Percentiles rank a stretch among this genome's conserved stretches.
Conservation (phyloP, 768 basidiomycete genomes). For the Lactifluus hygrophoroides region DNA sequence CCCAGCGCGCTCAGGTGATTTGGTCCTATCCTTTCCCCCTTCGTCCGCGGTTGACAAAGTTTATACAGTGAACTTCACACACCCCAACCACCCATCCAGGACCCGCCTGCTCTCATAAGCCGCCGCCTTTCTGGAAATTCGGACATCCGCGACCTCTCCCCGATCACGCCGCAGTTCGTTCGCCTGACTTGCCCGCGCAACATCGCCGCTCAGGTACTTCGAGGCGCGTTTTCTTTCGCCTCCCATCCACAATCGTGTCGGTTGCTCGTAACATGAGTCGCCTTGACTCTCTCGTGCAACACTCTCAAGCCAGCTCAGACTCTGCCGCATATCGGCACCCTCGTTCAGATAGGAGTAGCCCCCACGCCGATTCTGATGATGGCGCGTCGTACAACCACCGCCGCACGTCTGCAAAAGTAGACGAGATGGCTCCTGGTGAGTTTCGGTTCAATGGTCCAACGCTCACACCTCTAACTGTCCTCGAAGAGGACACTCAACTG, state of each 20-base stretch:
- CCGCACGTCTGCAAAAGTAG: conserved; percentile 9
- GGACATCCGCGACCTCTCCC: conserved; percentile 16
- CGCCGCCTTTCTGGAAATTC: conserved; percentile 14
- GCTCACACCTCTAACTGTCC: not conserved
- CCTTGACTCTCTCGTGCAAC: conserved; percentile 16
- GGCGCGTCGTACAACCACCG: conserved; percentile 7
- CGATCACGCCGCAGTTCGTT: conserved; percentile 22
- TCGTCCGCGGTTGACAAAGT: conserved; percentile 19
- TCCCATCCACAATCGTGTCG: conserved; percentile 1
- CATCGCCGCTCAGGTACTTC: conserved; percentile 12
- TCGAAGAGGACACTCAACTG: conserved; percentile 28
- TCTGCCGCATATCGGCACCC: conserved; percentile 5
- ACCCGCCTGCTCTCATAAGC: conserved; percentile 17
- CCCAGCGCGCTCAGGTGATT: conserved; percentile 18
- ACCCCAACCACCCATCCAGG: conserved; percentile 6
- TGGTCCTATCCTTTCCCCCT: conserved; percentile 18
- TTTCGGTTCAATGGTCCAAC: not conserved
- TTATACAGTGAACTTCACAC: conserved; percentile 15
- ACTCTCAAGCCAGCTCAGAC: conserved; percentile 11
- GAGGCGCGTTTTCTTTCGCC: conserved; percentile 8
- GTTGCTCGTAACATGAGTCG: conserved; percentile 15
- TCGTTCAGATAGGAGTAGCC: conserved; percentile 14
- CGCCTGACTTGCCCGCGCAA: conserved; percentile 12
- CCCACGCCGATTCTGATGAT: conserved; percentile 17
- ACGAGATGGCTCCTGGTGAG: conserved; percentile 13